Percentiles rank a stretch among this genome's conserved stretches.
Evolutionary conservation across 2,329 filamentous ascomycete genomes (phyloP).

Genomic region (Fusarium anthophilum): DNA sequence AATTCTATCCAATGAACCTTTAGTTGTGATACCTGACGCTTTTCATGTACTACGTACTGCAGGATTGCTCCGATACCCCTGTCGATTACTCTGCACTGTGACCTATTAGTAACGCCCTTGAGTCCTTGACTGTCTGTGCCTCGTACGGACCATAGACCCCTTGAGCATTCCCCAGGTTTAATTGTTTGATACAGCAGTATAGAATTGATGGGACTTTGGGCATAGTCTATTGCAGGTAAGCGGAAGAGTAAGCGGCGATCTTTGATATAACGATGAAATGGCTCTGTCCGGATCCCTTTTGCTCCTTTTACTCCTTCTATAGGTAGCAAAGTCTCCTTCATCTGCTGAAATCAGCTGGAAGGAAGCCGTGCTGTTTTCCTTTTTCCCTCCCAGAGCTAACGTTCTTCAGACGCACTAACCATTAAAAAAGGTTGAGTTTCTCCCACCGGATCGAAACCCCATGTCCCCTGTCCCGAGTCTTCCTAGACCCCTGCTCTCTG

Average conservation of each 20-base stretch:
- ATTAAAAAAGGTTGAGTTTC: conserved; percentile 12
- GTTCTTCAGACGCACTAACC: neutral
- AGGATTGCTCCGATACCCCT: conserved; percentile 34
- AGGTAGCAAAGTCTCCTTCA: neutral
- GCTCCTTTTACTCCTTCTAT: neutral
- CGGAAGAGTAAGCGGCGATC: conserved; percentile 3
- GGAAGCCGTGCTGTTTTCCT: neutral
- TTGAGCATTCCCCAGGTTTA: conserved; percentile 42
- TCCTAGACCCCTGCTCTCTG: conserved; percentile 16
- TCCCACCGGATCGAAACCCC: conserved; percentile 24
- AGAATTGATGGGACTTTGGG: neutral
- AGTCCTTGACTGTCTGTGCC: conserved; percentile 15
- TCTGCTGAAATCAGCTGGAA: neutral
- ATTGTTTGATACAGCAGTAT: conserved; percentile 10
- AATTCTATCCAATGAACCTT: conserved; percentile 6
- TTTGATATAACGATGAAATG: neutral
- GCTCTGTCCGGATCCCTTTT: neutral
- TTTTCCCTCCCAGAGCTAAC: neutral
- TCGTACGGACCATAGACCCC: conserved; percentile 20
- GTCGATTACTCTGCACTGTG: conserved; percentile 28
- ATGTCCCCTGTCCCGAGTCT: conserved; percentile 20
- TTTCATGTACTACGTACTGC: neutral
- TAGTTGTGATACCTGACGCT: neutral
- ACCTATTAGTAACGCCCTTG: conserved; percentile 9
- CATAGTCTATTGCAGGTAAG: conserved; percentile 5